Base-by-base conservation (phyloP, 176 grass and related monocot species). In the Oropetium thomaeum region DNA sequence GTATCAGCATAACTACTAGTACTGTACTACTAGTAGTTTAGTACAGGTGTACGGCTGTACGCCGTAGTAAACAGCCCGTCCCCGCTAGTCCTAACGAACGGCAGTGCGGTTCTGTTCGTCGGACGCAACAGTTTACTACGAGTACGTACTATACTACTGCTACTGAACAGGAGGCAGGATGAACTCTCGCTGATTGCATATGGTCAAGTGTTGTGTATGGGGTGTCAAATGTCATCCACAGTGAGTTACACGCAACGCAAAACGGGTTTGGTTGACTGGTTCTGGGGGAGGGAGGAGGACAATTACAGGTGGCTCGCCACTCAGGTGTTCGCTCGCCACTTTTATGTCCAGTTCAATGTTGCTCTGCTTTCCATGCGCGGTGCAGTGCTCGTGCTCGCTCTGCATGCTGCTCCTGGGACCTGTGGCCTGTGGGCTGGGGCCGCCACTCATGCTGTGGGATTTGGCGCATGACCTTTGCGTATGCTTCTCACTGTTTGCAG, bases 281-380 rank as follows among this genome's bases (percentile, higher is more conserved):
- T n/a, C n/a, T n/a, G n/a, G n/a, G n/a, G n/a, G n/a, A n/a, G n/a
- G n/a, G n/a, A 53, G 52, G 22, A 42, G 9, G 47, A 73, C 2
- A 37, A 52, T 20, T 10, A 74, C 39, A 59, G 16, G 27, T 67
- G 38, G 1, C 5, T 22, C 10, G 53, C 51, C 22, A 13, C 70
- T 37, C 15, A 28, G 20, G 23, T 80, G 53, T 41, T 68, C 42
- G 53, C 20, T 49, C 17, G 22, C 39, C 60, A 74, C 57, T 79
- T 79, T 85, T 79, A 69, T 76, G 72, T 13, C 17, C 53, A 38
- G 39, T 87, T 87, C 14, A 87, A 59, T 87, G 79, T 45, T 45
- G 48, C 9, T 70, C 58, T 66, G 66, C 72, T 82, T 77, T 87
- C 25, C 25, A 31, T 65, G 66, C 31, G 28, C 22, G 43, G 45